Percentiles rank a stretch among this genome's conserved stretches.
phyloP scores from a whole-genome alignment of 768 basidiomycete species.

The Lyophyllum shimeji region DNA sequence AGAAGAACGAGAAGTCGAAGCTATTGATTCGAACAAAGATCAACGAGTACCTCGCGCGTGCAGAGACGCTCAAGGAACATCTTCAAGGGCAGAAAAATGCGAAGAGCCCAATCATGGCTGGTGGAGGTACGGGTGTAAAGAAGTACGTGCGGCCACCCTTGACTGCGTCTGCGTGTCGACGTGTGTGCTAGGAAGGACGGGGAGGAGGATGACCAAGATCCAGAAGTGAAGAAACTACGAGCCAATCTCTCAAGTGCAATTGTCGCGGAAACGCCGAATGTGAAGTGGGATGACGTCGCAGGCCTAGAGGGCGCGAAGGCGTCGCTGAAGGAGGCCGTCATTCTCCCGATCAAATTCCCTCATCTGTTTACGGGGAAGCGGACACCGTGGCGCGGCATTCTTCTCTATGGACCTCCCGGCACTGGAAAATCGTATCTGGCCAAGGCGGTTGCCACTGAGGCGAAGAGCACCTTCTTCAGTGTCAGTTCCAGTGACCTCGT shows the following conservation, averaged over 20 bases:
- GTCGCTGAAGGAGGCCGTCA: slow-evolving; percentile 95
- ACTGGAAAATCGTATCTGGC: slow-evolving; percentile 97
- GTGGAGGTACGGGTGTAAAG: slow-evolving; percentile 42
- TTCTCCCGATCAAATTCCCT: slow-evolving; percentile 99
- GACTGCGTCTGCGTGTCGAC: neutral
- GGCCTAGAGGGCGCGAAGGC: slow-evolving; percentile 95
- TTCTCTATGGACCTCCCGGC: slow-evolving; percentile 96
- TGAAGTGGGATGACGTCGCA: slow-evolving; percentile 98
- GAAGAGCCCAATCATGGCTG: slow-evolving; percentile 49
- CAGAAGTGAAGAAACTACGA: slow-evolving; percentile 95
- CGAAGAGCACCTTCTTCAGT: slow-evolving; percentile 98
- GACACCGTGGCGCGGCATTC: slow-evolving; percentile 94
- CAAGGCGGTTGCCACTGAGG: slow-evolving; percentile 98
- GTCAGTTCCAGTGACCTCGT: slow-evolving; percentile 95
- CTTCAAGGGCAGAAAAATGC: slow-evolving; percentile 67
- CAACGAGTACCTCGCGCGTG: slow-evolving; percentile 86
- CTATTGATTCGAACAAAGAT: slow-evolving; percentile 84
- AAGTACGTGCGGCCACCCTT: slow-evolving; percentile 33
- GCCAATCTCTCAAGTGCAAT: slow-evolving; percentile 88
- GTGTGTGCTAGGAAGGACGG: slow-evolving; percentile 35
- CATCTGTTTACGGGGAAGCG: slow-evolving; percentile 98
- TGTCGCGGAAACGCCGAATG: slow-evolving; percentile 89
- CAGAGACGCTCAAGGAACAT: slow-evolving; percentile 90
- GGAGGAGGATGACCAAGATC: slow-evolving; percentile 79
- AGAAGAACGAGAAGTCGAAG: slow-evolving; percentile 95